phyloP scores from a whole-genome alignment of 345 rosid species.

The Noccaea bulbosa region DNA sequence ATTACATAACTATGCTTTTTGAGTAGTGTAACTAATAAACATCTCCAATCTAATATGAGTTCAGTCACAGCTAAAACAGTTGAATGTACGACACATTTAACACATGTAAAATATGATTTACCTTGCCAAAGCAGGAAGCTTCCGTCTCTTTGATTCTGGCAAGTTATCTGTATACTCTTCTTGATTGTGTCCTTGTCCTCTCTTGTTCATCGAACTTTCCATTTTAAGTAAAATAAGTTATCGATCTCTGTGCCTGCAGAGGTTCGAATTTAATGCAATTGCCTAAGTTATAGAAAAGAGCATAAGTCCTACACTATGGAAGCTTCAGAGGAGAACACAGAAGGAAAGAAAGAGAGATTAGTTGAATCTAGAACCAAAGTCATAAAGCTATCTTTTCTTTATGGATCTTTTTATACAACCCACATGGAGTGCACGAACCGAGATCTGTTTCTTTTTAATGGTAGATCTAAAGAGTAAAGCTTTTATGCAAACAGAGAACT shows the following conservation, averaged over 20 bases:
- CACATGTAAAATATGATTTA: constrained; percentile 34
- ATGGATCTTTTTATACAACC: constrained; percentile 20
- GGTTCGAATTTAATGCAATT: constrained; percentile 26
- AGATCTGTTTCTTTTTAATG: constrained; percentile 28
- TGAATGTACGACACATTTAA: background rate
- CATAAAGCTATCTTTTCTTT: constrained; percentile 26
- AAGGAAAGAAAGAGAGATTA: constrained; percentile 27
- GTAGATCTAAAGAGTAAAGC: constrained; percentile 34
- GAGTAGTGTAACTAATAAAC: background rate
- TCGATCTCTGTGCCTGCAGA: background rate
- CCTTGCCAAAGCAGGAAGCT: constrained; percentile 87
- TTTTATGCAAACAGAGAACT: constrained; percentile 29
- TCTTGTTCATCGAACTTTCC: constrained; percentile 68
- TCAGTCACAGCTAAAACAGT: constrained; percentile 19
- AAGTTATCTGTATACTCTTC: constrained; percentile 52
- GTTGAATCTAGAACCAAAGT: constrained; percentile 39
- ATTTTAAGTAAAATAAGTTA: constrained; percentile 42
- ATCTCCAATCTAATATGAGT: constrained; percentile 5
- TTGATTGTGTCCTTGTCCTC: constrained; percentile 53
- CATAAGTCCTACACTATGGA: constrained; percentile 40
- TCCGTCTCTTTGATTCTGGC: constrained; percentile 68
- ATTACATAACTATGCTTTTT: background rate
- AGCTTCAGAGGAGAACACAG: constrained; percentile 43
- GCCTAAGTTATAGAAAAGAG: constrained; percentile 32
- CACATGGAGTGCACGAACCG: constrained; percentile 42